Percentiles rank a stretch among this genome's conserved stretches.
Evolutionary conservation across 805 yeast species (phyloP).

Genomic region (Candida sanyiensis): DNA sequence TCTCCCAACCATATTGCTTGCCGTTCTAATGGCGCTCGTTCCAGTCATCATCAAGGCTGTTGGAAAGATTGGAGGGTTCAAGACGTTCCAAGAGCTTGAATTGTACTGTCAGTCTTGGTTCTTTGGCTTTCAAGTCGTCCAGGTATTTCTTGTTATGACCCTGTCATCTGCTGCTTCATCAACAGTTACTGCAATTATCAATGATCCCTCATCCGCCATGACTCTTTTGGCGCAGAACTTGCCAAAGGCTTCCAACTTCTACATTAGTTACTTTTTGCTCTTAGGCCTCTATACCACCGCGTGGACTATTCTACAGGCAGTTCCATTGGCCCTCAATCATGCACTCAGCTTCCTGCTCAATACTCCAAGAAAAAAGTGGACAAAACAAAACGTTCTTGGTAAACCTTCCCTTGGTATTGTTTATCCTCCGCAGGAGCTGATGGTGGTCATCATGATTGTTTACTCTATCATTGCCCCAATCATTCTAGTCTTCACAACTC

Average conservation of each 20-base stretch:
- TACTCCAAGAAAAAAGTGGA: constrained; percentile 93
- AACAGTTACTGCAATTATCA: constrained; percentile 61
- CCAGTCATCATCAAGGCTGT: constrained; percentile 76
- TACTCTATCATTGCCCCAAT: constrained; percentile 80
- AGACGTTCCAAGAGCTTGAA: constrained; percentile 70
- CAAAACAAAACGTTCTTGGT: constrained; percentile 56
- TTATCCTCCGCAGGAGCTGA: constrained; percentile 72
- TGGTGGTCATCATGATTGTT: constrained; percentile 65
- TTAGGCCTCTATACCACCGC: constrained; percentile 77
- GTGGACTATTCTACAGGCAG: constrained; percentile 72
- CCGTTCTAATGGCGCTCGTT: constrained; percentile 77
- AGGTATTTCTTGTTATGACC: constrained; percentile 82
- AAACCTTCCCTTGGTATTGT: constrained; percentile 75
- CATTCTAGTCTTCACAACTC: constrained; percentile 57
- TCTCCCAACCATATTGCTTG: constrained; percentile 75
- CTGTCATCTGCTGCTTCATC: constrained; percentile 77
- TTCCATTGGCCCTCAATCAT: constrained; percentile 64
- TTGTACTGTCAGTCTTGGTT: constrained; percentile 82
- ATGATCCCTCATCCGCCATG: constrained; percentile 69
- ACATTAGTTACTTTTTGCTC: constrained; percentile 73
- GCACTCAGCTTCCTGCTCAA: constrained; percentile 70
- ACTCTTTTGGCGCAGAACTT: constrained; percentile 63
- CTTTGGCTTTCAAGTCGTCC: constrained; percentile 86
- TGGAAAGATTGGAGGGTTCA: constrained; percentile 70
- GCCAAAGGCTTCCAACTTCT: constrained; percentile 89